Base-by-base conservation (phyloP, 805 yeast species). In the Priceomyces medius region DNA sequence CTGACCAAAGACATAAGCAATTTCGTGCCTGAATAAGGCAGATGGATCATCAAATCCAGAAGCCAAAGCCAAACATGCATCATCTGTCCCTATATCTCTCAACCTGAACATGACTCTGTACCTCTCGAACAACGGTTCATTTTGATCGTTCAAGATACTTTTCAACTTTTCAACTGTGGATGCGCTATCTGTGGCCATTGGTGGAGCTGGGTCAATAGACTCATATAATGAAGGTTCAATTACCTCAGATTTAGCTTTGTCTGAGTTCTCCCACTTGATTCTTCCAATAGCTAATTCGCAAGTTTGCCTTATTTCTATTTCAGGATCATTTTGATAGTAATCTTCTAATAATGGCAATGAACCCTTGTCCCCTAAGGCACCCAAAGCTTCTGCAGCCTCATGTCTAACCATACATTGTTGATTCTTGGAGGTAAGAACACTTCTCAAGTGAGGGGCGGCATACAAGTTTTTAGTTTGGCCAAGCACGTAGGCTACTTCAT, bases 301-400 rank as follows among this genome's bases (percentile, higher is more conserved):
- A 2, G 99, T 93, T 71, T 95, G 97, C 63, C 95, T 80, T 43
- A 93, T 93, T 54, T 90, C 97, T 49, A 87, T 73, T 40, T 81
- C 65, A 13, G 95, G 93, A 59, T 95, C 98, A 38, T 83, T 76
- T 46, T 70, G 63, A 53, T 66, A 73, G 63, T 83, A 88, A 40
- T 81, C 68, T 47, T 77, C 66, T 52, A 93, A 76, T 36, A 89
- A 60, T 1, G 71, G 77, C 42, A 93, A 63, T 10, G 95, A 85
- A 4, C 78, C 83, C 31, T 66, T 63, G 63, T 89, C 96, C 36
- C 96, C 96, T 39, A 93, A 73, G 33, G 99, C 99, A 47, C 99
- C 99, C 41, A 93, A 74, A 32, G 98, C 99, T 67, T 93, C 99
- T 6, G 99, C 99, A 13, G 99, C 99, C 66, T 93, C 99, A 64